Base-by-base conservation (phyloP, 2,329 filamentous ascomycete genomes). In the Beauveria scarabaeidicola region DNA sequence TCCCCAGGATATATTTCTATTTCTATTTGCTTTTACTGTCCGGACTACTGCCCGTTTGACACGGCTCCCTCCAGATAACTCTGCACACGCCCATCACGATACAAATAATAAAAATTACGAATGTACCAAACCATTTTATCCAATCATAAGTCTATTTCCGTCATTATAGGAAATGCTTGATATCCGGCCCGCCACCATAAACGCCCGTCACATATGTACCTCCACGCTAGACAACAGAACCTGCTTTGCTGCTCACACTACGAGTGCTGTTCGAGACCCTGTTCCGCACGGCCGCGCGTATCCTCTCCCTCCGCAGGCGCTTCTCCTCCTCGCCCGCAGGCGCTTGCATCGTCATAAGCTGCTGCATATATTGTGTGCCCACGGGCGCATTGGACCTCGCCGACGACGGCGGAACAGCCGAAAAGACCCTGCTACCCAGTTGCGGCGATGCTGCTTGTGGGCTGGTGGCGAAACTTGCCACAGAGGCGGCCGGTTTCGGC, bases 241-340 rank as follows among this genome's bases (percentile, higher is more conserved):
- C 56, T 40, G 40, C 53, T 41, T 62, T 64, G 55, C 64, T 64
- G 38, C 65, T 65, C 27, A 56, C 25, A 46, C 52, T 53, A 43
- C 53, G 52, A 29, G 58, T 61, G 7, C 58, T 62, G n/a, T 60
- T 57, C 1, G 63, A 58, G 21, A 58, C 64, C 21, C 62, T 65
- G 50, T 63, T 68, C 36, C 66, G 62, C 58, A 72, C 68, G 58
- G 69, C 65, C 36, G 68, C 67, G 19, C 65, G 61, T 29, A 72
- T 59, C 66, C 41, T 64, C 62, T 40, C 69, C 64, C 48, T 67
- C 67, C 7, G 56, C 61, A 21, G 66, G 65, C 61, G 32, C 59
- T 57, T 21, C 53, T 56, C 15, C 59, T 61, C 7, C 61, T 64
- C 40, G 63, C 52, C 47, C 19, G 56, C 61, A 10, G 61, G 21